These are phyloP conservation scores for Diaporthe nobilis DNA, from an alignment of 2,329 filamentous ascomycete species.

Conservation along the genomic window DNA sequence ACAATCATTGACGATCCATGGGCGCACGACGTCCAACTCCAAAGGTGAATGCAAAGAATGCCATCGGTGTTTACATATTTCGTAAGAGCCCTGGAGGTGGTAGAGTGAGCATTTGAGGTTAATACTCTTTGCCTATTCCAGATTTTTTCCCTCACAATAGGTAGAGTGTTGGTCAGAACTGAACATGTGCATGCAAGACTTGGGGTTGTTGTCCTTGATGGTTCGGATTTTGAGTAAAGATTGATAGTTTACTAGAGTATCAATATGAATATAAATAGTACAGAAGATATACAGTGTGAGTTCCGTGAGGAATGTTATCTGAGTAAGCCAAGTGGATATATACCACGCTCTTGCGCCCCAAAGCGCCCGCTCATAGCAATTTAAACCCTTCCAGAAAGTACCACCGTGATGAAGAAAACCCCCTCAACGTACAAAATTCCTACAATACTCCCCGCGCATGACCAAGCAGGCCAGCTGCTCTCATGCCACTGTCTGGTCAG, in stretches of 20 bases:
- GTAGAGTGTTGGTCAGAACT: background rate
- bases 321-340: background rate
- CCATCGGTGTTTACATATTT: background rate
- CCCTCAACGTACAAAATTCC: background rate
- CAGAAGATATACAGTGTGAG: background rate
- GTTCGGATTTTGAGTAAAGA: too few species aligned
- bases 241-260: background rate
- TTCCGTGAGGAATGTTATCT: conserved; percentile 22
- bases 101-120: background rate
- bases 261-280: background rate
- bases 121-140: background rate
- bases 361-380: background rate
- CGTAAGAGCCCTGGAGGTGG: too few species aligned
- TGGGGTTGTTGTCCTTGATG: background rate
- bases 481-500: background rate
- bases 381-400: background rate
- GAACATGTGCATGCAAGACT: background rate
- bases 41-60: background rate
- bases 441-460: background rate
- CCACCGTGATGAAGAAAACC: too few species aligned
- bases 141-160: background rate
- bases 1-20: background rate
- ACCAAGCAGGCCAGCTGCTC: background rate
- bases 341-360: background rate
- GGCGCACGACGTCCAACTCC: too few species aligned